phyloP scores from a whole-genome alignment of 768 basidiomycete genomes.

The Imleria badia region DNA sequence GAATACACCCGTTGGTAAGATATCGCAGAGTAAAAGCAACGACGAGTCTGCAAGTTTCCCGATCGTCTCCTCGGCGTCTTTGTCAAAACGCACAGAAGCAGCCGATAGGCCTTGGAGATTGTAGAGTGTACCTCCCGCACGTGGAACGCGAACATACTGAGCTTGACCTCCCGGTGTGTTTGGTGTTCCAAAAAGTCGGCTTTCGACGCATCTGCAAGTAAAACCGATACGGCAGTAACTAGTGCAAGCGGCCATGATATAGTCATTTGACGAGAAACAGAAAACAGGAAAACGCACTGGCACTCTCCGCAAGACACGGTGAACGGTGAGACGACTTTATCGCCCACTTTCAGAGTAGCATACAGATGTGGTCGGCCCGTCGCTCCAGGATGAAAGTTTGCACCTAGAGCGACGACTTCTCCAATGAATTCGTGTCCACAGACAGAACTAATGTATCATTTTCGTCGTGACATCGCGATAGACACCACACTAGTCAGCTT shows the following conservation, averaged over 20 bases:
- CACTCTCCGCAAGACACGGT: slow-evolving; percentile 85
- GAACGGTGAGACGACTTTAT: slow-evolving; percentile 80
- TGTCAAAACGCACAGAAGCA: slow-evolving; percentile 15
- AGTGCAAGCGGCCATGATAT: neutral
- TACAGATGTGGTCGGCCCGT: slow-evolving; percentile 62
- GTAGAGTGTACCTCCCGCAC: slow-evolving; percentile 76
- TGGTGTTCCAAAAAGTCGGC: slow-evolving; percentile 65
- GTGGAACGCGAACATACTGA: slow-evolving; percentile 77
- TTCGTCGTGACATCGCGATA: neutral
- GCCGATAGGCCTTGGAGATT: slow-evolving; percentile 50
- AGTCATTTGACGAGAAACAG: neutral
- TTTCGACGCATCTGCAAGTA: slow-evolving; percentile 64
- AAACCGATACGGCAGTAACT: slow-evolving; percentile 75
- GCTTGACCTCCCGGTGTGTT: slow-evolving; percentile 72
- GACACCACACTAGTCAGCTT: slow-evolving; percentile 20
- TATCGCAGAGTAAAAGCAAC: slow-evolving; percentile 71
- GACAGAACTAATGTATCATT: slow-evolving; percentile 44
- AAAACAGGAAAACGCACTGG: slow-evolving; percentile 48
- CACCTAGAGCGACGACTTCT: slow-evolving; percentile 65
- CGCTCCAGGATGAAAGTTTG: slow-evolving; percentile 46
- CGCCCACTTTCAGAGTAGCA: slow-evolving; percentile 61
- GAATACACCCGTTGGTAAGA: slow-evolving; percentile 78
- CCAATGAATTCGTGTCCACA: slow-evolving; percentile 82
- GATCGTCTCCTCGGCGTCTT: slow-evolving; percentile 36
- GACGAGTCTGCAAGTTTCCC: slow-evolving; percentile 57